Evolutionary conservation across 1,284 basidiomycete genomes (phyloP), one percentile per base, ranked within the genome.

Genomic region (Puccinia hordei): DNA sequence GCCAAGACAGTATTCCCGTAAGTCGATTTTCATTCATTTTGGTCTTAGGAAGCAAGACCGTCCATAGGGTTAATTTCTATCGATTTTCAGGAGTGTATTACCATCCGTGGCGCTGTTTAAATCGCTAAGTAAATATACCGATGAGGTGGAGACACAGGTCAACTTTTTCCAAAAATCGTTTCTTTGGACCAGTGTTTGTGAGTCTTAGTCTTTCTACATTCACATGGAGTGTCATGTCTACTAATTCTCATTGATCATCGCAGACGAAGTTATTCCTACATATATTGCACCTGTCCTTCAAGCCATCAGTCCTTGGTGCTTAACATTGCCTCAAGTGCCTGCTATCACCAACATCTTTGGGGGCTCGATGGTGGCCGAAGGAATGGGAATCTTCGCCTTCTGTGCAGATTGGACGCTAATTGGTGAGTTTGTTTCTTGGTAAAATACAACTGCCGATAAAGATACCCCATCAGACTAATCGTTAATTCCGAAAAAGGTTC

Each of bases 291-390:
- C 77, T 24, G 77, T 69, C 3, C 57, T 72, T 24, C 77, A 80
- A 71, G 77, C 77, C n/a, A 80, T 80, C 55, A 61, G 55, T 73
- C 77, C 77, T n/a, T 80, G 77, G 77, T 80, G 77, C 59, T 65
- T 80, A 35, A 80, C 77, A 19, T 53, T 80, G 24, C 77, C 77
- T 22, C 38, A 71, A 61, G 49, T n/a, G 3, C 57, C 77, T 17
- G 57, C 55, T 24, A 71, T 80, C 15, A 80, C 77, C 27, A 71
- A 80, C 17, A n/a, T 80, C 10, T 80, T 80, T 35, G 77, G 69
- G 27, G 77, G 77, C 10, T 80, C 77, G 8, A 35, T 80, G 33
- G 69, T 63, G 8, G 69, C 66, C 0, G 77, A 80, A 55, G 77
- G 77, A 59, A 61, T 80, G 46, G 77, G 77, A 35, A 30, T 80